Evolutionary conservation across 2,329 filamentous ascomycete species (phyloP).

Genomic region (Exophiala oligosperma): DNA sequence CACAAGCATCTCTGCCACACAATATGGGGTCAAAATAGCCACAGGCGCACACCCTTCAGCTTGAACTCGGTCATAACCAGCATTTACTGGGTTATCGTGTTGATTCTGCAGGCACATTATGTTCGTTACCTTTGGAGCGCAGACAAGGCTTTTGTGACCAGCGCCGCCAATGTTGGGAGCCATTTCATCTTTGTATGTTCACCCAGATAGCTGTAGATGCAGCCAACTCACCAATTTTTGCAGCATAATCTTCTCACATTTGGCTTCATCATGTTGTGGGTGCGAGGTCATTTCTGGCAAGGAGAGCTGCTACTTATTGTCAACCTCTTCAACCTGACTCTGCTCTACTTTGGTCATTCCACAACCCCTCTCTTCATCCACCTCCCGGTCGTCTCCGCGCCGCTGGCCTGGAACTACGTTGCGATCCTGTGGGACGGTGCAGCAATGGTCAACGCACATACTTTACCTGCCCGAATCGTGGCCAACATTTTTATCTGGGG

Average conservation of each 20-base stretch:
- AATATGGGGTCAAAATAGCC: constrained; percentile 74
- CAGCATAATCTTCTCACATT: constrained; percentile 78
- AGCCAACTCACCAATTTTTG: neutral
- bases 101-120: constrained; percentile 71
- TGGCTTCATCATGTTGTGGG: constrained; percentile 80
- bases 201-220: neutral
- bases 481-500: constrained; percentile 89
- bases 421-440: constrained; percentile 89
- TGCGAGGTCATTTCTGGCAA: constrained; percentile 71
- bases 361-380: constrained; percentile 74
- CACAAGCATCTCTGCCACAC: constrained; percentile 55
- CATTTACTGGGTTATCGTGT: constrained; percentile 64
- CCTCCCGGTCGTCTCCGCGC: constrained; percentile 70
- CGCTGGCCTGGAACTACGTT: constrained; percentile 82
- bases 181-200: constrained; percentile 68
- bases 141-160: constrained; percentile 62
- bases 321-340: constrained; percentile 79
- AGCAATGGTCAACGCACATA: constrained; percentile 70
- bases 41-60: constrained; percentile 70
- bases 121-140: constrained; percentile 73
- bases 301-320: constrained; percentile 73
- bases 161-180: constrained; percentile 73
- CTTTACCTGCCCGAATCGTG: constrained; percentile 70
- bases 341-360: constrained; percentile 78
- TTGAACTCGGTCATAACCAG: constrained; percentile 64